Base-by-base conservation (phyloP, 768 basidiomycete species). In the Xerocomellus amylosporus region DNA sequence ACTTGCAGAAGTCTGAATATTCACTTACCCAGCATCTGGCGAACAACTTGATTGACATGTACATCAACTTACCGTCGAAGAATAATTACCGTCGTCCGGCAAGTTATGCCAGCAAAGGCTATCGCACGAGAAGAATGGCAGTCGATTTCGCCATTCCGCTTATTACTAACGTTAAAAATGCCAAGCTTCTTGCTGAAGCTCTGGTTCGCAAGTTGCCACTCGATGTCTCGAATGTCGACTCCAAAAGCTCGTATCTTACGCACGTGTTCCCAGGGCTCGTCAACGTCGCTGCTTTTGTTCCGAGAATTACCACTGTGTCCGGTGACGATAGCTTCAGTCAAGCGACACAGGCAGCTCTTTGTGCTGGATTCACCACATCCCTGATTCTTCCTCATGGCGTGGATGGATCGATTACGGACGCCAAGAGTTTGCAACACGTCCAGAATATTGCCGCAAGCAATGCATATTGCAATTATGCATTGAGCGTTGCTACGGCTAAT, bases 91-190 rank as follows among this genome's bases (percentile, higher is more conserved):
- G 97, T 54, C 89, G 97, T 19, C 97, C 97, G 7, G 95, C 97
- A 14, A 95, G 87, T 71, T 99, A 98, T 70, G 84, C 93, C 49
- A 97, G 93, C 71, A 95, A 97, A 69, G 97, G 97, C 8, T 98
- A 98, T 71, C 85, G 86, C 56, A 96, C 95, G 30, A 90, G 97
- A 62, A 89, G 97, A 48, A 95, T 98, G 94, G 97, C 97, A 7
- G 94, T 99, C 59, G 97, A 99, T 72, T 98, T 96, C 64, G 97
- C 95, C 30, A 87, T 98, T 33, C 97, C 97, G 1, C 79, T 98
- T 48, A 93, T 98, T 68, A 98, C 96, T 41, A 98, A 99, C 70
- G 90, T 99, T 76, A 99, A 99, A 77, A 94, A 93, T 66, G 96
- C 96, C 52, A 99, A 98, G 72, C 80, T 99, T 67, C 82, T 98